phyloP scores from a whole-genome alignment of 495 filamentous ascomycete species.

The Trichoderma asperelloides region DNA sequence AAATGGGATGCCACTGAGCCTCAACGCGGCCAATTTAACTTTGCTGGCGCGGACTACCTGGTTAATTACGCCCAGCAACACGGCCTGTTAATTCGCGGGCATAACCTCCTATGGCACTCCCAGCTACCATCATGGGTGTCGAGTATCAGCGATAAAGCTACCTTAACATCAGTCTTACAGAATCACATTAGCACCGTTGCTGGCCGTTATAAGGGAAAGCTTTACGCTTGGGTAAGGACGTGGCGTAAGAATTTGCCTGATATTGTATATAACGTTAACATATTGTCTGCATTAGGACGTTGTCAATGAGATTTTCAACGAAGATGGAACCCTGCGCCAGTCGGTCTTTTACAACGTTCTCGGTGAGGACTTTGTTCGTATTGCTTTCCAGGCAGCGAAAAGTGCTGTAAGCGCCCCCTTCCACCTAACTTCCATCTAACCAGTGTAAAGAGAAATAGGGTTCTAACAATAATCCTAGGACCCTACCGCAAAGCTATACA shows the following conservation, averaged over 20 bases:
- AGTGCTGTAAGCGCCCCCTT: conserved; percentile 17
- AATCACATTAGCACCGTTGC: conserved; percentile 41
- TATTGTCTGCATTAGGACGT: conserved; percentile 37
- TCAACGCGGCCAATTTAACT: conserved; percentile 33
- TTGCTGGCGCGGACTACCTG: conserved; percentile 33
- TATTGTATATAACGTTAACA: background rate
- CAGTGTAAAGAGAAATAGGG: background rate
- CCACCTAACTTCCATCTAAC: background rate
- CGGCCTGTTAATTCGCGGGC: conserved; percentile 40
- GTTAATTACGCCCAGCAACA: conserved; percentile 40
- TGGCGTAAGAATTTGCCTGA: background rate
- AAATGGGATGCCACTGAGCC: conserved; percentile 46
- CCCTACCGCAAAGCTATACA: conserved; percentile 47
- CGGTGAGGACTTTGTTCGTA: conserved; percentile 37
- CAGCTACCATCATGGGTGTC: conserved; percentile 45
- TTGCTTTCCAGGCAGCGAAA: conserved; percentile 40
- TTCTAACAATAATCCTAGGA: conserved; percentile 15
- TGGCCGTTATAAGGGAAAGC: conserved; percentile 39
- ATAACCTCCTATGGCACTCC: conserved; percentile 46
- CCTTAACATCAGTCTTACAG: conserved; percentile 32
- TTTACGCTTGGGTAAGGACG: conserved; percentile 23
- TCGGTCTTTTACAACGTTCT: conserved; percentile 33
- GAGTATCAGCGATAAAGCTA: conserved; percentile 34
- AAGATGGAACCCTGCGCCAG: conserved; percentile 33
- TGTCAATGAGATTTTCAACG: conserved; percentile 44